Conservation (phyloP, 2,329 filamentous ascomycete genomes). For the Ophiostoma perfectum region DNA sequence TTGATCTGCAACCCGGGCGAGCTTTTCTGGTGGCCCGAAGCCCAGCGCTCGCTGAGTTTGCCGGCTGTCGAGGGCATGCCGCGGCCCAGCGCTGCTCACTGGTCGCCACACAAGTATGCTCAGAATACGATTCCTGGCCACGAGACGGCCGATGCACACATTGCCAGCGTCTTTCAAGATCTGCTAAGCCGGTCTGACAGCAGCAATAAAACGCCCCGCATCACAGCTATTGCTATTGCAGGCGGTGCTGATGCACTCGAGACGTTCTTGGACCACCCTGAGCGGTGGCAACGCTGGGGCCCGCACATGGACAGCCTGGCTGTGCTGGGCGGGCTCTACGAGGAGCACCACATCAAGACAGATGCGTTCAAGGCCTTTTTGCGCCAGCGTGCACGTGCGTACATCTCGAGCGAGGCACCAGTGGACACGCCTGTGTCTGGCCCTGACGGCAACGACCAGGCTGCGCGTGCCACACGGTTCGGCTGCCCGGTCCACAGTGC, state of each 20-base stretch:
- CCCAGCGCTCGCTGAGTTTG: conserved; percentile 54
- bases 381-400: conserved; percentile 55
- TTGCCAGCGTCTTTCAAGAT: conserved; percentile 60
- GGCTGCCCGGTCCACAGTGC: conserved; percentile 68
- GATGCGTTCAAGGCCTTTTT: conserved; percentile 47
- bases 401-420: conserved; percentile 49
- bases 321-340: conserved; percentile 45
- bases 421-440: conserved; percentile 50
- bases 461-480: conserved; percentile 38
- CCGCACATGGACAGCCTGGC: conserved; percentile 44
- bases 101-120: conserved; percentile 43
- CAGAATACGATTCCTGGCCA: conserved; percentile 62
- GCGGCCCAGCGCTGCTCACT: conserved; percentile 57
- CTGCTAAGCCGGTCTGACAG: conserved; percentile 46
- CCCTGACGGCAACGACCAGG: conserved; percentile 43
- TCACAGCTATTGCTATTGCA: conserved; percentile 68
- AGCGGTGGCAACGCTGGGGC: conserved; percentile 46
- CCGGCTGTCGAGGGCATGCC: conserved; percentile 54
- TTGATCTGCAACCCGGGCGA: conserved; percentile 75
- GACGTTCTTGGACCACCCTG: conserved; percentile 52
- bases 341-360: conserved; percentile 38
- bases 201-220: conserved; percentile 43
- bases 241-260: conserved; percentile 57
- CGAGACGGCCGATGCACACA: conserved; percentile 52
- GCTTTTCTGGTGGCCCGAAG: conserved; percentile 67